Percentiles rank a stretch among this genome's conserved stretches.
Evolutionary conservation across 2,329 filamentous ascomycete species (phyloP).

Genomic region (Ustulina deusta): DNA sequence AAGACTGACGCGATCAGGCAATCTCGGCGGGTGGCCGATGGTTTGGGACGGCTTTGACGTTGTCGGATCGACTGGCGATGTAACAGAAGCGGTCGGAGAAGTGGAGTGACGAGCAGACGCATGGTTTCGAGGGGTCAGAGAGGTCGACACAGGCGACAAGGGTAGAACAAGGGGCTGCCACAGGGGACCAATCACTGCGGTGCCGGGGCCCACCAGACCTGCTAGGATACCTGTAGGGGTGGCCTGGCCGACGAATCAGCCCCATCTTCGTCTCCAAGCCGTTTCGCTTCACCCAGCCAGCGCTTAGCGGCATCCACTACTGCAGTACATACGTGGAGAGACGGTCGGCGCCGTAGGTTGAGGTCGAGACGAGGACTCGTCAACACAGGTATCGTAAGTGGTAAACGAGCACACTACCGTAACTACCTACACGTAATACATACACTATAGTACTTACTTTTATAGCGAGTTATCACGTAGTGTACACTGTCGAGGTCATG

Average conservation of each 20-base stretch:
- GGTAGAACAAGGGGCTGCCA: constrained; percentile 29
- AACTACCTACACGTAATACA: no score
- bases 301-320: constrained; percentile 15
- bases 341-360: no score
- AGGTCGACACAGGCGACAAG: constrained; percentile 44
- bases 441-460: no score
- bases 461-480: no score
- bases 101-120: constrained; percentile 37
- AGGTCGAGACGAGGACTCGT: no score
- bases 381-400: no score
- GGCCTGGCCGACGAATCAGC: background rate
- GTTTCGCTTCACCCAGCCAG: constrained; percentile 34
- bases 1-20: constrained; percentile 16
- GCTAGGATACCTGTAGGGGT: background rate
- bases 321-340: background rate
- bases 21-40: background rate
- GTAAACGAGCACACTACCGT: no score
- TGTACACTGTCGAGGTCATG: no score
- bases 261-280: constrained; percentile 13
- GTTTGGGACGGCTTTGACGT: constrained; percentile 31
- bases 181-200: constrained; percentile 22
- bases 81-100: constrained; percentile 52
- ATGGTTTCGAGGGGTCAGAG: constrained; percentile 42
- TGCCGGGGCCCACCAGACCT: constrained; percentile 4
- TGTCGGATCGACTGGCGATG: constrained; percentile 57